phyloP scores from a whole-genome alignment of 371 early-diverging fungal species.

The Mortierella sp. region DNA sequence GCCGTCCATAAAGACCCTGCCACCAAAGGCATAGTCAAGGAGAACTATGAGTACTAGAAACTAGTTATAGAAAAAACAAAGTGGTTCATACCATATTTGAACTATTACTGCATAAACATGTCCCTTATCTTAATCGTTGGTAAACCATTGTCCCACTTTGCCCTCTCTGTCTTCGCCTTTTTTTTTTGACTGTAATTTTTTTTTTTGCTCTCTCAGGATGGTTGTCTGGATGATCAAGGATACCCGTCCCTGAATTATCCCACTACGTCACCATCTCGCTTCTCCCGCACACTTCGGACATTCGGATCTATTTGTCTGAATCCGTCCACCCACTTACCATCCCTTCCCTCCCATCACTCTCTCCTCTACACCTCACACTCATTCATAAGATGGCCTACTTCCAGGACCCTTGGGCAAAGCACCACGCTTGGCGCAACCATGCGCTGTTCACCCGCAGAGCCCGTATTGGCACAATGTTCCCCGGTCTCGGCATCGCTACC shows the following conservation, averaged over 20 bases:
- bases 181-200: too few species aligned
- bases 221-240: background rate
- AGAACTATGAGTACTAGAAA: slow-evolving; percentile 31
- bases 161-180: too few species aligned
- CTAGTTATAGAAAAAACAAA: too few species aligned
- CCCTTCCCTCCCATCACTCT: background rate
- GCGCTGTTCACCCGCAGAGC: slow-evolving; percentile 50
- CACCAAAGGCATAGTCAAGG: slow-evolving; percentile 27
- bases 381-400: slow-evolving; percentile 58
- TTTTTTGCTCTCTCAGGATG: too few species aligned
- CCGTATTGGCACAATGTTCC: slow-evolving; percentile 53
- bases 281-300: background rate
- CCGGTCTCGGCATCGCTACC: slow-evolving; percentile 49
- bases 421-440: slow-evolving; percentile 47
- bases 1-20: slow-evolving; percentile 25
- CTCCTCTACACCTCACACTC: background rate
- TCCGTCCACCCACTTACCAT: background rate
- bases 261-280: background rate
- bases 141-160: too few species aligned
- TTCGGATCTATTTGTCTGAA: background rate
- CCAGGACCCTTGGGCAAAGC: slow-evolving; percentile 56
- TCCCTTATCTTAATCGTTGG: too few species aligned
- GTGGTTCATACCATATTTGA: too few species aligned
- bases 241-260: background rate
- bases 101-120: too few species aligned